Percentiles rank a stretch among this genome's conserved stretches.
These are phyloP conservation scores for Tolypocladium paradoxum DNA, from an alignment of 2,329 filamentous ascomycete genomes.

Conservation along the genomic window DNA sequence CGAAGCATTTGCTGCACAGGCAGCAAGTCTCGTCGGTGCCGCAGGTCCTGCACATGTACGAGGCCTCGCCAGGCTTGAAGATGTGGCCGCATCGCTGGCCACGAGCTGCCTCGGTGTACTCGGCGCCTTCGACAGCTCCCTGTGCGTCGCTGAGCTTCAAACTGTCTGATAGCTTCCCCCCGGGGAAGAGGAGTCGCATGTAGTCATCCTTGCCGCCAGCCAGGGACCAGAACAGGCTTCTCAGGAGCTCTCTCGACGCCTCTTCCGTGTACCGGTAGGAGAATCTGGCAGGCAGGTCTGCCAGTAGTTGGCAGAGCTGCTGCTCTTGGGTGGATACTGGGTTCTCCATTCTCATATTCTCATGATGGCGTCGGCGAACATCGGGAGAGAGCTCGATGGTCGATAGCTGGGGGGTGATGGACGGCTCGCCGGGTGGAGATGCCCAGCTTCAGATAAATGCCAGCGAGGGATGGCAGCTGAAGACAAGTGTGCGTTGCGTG, in stretches of 20 bases:
- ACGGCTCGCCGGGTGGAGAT: not conserved
- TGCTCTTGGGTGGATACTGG: conserved; percentile 59
- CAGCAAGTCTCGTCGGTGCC: conserved; percentile 92
- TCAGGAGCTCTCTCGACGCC: conserved; percentile 62
- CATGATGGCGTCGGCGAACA: conserved; percentile 12
- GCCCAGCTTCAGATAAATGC: not conserved
- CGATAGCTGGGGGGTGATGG: not conserved
- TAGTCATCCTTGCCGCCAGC: conserved; percentile 65
- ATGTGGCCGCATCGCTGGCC: conserved; percentile 96
- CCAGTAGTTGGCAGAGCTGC: conserved; percentile 74
- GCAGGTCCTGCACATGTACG: conserved; percentile 90
- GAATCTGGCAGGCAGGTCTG: conserved; percentile 63
- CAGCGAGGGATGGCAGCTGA: not conserved
- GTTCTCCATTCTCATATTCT: conserved; percentile 35
- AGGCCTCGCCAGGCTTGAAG: conserved; percentile 87
- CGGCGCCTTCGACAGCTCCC: conserved; percentile 83
- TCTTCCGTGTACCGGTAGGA: conserved; percentile 64
- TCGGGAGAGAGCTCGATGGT: not conserved
- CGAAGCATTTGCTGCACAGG: conserved; percentile 87
- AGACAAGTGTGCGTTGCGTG: not conserved
- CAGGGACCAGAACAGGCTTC: conserved; percentile 78
- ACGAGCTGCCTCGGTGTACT: conserved; percentile 84
- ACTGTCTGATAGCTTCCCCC: conserved; percentile 51
- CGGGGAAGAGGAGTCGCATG: conserved; percentile 71
- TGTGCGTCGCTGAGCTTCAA: conserved; percentile 82